phyloP scores from a whole-genome alignment of 164 flowering plant species.

The Magnolia sinica region DNA sequence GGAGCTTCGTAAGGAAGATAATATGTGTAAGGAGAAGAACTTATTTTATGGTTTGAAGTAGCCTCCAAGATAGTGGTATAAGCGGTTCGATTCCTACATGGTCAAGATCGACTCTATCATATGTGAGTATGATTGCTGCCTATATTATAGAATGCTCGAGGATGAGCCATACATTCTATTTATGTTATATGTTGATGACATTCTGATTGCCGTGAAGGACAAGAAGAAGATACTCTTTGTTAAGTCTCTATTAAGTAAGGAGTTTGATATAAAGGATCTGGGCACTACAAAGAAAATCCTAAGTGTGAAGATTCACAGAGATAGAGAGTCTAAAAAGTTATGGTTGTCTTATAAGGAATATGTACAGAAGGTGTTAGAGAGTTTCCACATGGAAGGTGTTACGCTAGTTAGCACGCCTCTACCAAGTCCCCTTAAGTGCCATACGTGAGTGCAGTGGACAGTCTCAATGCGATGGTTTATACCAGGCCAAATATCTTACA shows the following conservation, averaged over 20 bases:
- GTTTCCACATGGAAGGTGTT: not conserved
- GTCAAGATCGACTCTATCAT: not conserved
- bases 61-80: not conserved
- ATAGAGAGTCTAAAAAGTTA: not conserved
- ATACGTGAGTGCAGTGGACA: not conserved
- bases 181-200: constrained; percentile 1
- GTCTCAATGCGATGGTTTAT: not conserved
- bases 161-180: not conserved
- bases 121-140: not conserved
- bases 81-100: not conserved
- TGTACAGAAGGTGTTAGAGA: not conserved
- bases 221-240: not conserved
- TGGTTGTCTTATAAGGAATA: not conserved
- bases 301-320: not conserved
- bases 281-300: not conserved
- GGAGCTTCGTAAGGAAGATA: not conserved
- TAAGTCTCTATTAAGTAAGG: not conserved
- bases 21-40: not conserved
- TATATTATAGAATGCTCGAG: not conserved
- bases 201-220: not conserved
- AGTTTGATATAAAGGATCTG: constrained; percentile 6
- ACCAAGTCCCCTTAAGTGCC: not conserved
- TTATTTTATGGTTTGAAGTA: not conserved
- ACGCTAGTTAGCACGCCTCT: not conserved
- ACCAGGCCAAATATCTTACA: not conserved